Base-by-base conservation (phyloP, 106 monocot species). In the Acorus calamus region DNA sequence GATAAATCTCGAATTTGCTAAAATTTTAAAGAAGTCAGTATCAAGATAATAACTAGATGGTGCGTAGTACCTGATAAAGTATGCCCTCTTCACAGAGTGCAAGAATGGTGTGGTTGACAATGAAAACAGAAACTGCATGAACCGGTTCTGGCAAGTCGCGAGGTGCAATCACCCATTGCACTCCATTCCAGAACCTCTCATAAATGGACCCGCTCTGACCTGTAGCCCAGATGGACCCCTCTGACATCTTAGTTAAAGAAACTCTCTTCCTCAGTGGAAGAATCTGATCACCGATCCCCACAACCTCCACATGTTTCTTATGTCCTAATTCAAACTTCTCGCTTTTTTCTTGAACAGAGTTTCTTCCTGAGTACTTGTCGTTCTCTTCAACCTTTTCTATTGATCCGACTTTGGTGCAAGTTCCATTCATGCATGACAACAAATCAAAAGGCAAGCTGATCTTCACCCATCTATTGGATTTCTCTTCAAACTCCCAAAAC, bases 141-240 rank as follows among this genome's bases (percentile, higher is more conserved):
- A 78, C 81, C 41, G 74, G 57, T 67, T 50, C 42, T 48, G 89
- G 89, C 3, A 94, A 61, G 46, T 94, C 86, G 71, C 86, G 93
- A 6, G 89, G 89, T 70, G 89, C 93, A 83, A 89, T 69, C 42
- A 94, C 86, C 93, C 93, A 94, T 58, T 77, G 69, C 47, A 86
- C 74, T 9, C 89, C 93, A 69, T 94, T 94, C 93, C 93, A 94
- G 67, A 94, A 94, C 60, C 93, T 89, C 73, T 94, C 93, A 62
- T 84, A 94, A n/a, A 94, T 84, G 3, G 78, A 79, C 47, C 93
- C 93, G 59, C 93, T 89, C 51, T 83, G 86, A 42, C 89, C 93
- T 46, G 93, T 94, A 5, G 84, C 72, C 93, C 93, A 94, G 28
- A 94, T 62, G 0, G 93, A 94, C 56, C 83, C 63, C 55, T 89